Evolutionary conservation across 495 filamentous ascomycete genomes (phyloP).

Genomic region (Wilcoxina mikolae): DNA sequence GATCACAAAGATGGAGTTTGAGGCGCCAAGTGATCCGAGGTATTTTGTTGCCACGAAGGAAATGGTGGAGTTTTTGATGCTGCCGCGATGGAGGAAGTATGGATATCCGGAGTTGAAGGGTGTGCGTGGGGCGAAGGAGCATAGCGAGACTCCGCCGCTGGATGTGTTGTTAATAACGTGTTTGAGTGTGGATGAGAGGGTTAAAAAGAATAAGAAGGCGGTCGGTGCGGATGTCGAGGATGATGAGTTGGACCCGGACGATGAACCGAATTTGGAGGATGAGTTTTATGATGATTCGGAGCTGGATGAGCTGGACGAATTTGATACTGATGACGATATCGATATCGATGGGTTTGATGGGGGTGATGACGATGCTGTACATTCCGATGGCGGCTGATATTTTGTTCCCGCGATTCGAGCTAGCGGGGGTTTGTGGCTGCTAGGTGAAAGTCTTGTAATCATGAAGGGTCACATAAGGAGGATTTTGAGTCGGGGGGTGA

Average conservation of each 20-base stretch:
- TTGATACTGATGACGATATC: not conserved
- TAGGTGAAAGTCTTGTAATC: too few species aligned
- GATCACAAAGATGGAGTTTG: not conserved
- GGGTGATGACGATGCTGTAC: too few species aligned
- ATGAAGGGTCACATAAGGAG: too few species aligned
- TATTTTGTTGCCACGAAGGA: not conserved
- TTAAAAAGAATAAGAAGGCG: not conserved
- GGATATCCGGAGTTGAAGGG: not conserved
- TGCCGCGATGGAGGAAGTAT: not conserved
- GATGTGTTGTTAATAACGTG: not conserved
- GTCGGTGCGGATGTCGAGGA: not conserved
- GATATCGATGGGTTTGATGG: not conserved
- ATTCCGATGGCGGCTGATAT: too few species aligned
- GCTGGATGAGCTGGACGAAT: not conserved
- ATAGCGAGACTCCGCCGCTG: not conserved
- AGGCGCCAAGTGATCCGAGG: not conserved
- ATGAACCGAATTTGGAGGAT: not conserved
- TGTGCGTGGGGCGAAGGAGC: not conserved
- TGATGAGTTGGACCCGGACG: not conserved
- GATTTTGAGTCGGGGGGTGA: too few species aligned
- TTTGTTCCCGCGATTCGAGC: too few species aligned
- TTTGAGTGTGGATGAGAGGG: not conserved
- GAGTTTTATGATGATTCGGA: slow-evolving; percentile 5
- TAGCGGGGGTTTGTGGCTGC: too few species aligned
- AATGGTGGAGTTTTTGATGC: not conserved